Conservation (phyloP, 2,329 filamentous ascomycete species). For the Trichoderma lentiforme region DNA sequence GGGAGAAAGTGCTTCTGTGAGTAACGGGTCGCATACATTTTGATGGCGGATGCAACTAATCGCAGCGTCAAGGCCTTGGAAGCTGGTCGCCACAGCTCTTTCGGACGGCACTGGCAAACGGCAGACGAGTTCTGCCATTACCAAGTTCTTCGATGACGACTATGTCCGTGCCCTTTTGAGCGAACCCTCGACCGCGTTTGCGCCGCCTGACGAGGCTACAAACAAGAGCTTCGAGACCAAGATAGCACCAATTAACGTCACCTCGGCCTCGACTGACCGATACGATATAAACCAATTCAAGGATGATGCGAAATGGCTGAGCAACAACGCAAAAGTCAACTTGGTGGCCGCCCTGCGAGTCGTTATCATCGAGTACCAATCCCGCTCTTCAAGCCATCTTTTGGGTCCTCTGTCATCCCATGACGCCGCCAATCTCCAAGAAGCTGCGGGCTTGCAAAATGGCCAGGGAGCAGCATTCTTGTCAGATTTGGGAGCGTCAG, state of each 20-base stretch:
- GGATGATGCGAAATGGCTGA: conserved; percentile 81
- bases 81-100: conserved; percentile 54
- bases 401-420: conserved; percentile 70
- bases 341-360: conserved; percentile 79
- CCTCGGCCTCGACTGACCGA: conserved; percentile 61
- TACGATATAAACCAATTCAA: conserved; percentile 79
- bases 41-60: conserved; percentile 24
- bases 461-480: conserved; percentile 56
- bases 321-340: conserved; percentile 72
- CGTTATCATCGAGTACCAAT: conserved; percentile 79
- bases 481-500: conserved; percentile 47
- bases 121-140: conserved; percentile 52
- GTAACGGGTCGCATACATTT: conserved; percentile 31
- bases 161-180: conserved; percentile 67
- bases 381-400: conserved; percentile 69
- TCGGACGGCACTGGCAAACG: conserved; percentile 55
- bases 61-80: conserved; percentile 54
- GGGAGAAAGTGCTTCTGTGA: conserved; percentile 77
- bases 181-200: conserved; percentile 66
- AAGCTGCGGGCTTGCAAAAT: conserved; percentile 65
- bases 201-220: conserved; percentile 57
- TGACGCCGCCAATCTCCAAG: conserved; percentile 71
- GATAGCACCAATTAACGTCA: conserved; percentile 81
- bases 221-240: conserved; percentile 76
- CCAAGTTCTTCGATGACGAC: conserved; percentile 67